A percentile compares a stretch with the other conserved stretches of the same genome.
Conservation (phyloP, 345 rosid genomes). For the Boechera stricta region DNA sequence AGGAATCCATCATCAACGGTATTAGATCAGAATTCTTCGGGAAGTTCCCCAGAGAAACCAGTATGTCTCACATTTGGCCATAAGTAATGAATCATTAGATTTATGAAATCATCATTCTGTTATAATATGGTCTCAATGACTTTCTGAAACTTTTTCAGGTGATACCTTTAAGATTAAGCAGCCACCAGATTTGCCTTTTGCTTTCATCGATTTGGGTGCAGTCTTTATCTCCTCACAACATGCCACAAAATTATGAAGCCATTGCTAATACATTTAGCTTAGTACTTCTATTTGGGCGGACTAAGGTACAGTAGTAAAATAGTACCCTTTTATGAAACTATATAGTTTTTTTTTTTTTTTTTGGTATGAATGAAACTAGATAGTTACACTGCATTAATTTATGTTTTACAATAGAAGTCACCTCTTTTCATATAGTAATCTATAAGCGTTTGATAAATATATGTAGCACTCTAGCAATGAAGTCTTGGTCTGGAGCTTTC, state of each 20-base stretch:
- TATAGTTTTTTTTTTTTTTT: no score
- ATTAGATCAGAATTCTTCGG: constrained; percentile 43
- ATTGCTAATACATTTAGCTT: constrained; percentile 77
- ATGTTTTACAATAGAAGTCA: neutral
- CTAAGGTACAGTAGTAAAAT: constrained; percentile 56
- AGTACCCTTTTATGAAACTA: neutral
- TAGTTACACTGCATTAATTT: neutral
- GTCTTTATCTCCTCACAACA: constrained; percentile 67
- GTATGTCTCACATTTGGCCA: constrained; percentile 30
- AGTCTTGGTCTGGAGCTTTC: constrained; percentile 66
- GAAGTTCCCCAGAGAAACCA: constrained; percentile 46
- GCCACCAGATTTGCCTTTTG: constrained; percentile 68
- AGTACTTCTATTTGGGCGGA: constrained; percentile 63
- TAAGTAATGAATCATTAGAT: neutral
- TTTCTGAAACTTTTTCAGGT: constrained; percentile 43
- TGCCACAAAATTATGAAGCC: constrained; percentile 76
- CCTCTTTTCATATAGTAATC: neutral
- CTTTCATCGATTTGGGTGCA: constrained; percentile 81
- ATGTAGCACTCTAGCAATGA: constrained; percentile 64
- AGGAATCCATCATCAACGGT: constrained; percentile 29
- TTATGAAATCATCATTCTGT: neutral
- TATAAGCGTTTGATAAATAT: constrained; percentile 4
- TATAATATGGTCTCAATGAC: constrained; percentile 22
- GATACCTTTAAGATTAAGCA: constrained; percentile 64
- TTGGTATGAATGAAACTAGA: neutral